Percentiles rank a stretch among this genome's conserved stretches.
These are phyloP conservation scores for Suillus cothurnatus DNA, from an alignment of 768 basidiomycete genomes.

Conservation along the genomic window DNA sequence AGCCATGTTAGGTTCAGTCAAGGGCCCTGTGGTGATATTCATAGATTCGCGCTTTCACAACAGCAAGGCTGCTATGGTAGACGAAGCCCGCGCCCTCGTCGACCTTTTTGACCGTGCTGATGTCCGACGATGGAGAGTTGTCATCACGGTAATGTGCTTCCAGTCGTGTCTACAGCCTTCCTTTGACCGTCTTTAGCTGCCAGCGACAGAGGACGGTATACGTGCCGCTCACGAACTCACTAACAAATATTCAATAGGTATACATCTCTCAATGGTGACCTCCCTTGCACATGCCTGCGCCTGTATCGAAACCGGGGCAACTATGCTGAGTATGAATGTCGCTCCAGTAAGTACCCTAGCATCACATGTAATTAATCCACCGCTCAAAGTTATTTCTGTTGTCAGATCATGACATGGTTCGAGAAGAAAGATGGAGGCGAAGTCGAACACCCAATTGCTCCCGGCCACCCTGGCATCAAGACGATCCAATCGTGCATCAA, in stretches of 20 bases:
- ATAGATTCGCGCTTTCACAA: constrained; percentile 51
- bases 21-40: constrained; percentile 52
- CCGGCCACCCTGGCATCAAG: constrained; percentile 46
- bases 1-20: constrained; percentile 44
- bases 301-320: constrained; percentile 54
- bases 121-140: constrained; percentile 40
- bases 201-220: constrained; percentile 59
- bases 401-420: constrained; percentile 45
- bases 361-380: not conserved
- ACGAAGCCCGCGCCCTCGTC: constrained; percentile 44
- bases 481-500: constrained; percentile 46
- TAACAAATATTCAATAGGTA: constrained; percentile 41
- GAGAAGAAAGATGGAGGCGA: constrained; percentile 36
- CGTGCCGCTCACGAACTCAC: constrained; percentile 46
- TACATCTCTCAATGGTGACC: constrained; percentile 55
- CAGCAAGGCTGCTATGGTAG: constrained; percentile 41
- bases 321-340: constrained; percentile 51
- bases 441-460: constrained; percentile 7
- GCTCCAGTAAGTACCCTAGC: constrained; percentile 43
- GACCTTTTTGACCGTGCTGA: constrained; percentile 43
- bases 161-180: not conserved
- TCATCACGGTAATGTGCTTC: constrained; percentile 45
- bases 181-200: constrained; percentile 42
- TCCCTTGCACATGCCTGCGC: constrained; percentile 55
- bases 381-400: not conserved